phyloP scores from a whole-genome alignment of 345 rosid species.

The Atalantia buxifolia region DNA sequence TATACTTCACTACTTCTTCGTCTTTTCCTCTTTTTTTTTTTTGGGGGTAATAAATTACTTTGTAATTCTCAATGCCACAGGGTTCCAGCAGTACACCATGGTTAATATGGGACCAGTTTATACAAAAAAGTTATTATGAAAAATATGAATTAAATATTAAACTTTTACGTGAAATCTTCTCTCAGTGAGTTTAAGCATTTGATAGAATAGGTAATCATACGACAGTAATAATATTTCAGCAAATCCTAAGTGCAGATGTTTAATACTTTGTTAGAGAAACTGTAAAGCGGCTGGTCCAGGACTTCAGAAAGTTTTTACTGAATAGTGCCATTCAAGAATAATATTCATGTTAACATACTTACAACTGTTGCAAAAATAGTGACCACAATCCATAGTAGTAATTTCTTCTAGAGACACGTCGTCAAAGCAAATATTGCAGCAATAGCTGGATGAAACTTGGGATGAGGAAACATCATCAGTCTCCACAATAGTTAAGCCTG shows the following conservation, averaged over 20 bases:
- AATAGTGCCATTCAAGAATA: neutral
- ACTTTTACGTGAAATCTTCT: neutral
- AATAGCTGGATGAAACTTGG: neutral
- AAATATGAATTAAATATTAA: neutral
- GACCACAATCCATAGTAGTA: conserved; percentile 43
- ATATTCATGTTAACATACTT: conserved; percentile 8
- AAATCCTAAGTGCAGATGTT: neutral
- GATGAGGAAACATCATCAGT: neutral
- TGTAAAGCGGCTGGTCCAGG: neutral
- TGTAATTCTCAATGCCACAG: neutral
- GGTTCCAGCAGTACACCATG: neutral
- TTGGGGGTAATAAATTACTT: neutral
- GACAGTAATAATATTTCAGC: neutral
- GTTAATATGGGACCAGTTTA: neutral
- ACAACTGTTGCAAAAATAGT: conserved; percentile 42
- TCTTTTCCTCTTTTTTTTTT: neutral
- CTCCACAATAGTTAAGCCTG: conserved; percentile 24
- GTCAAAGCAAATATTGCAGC: conserved; percentile 37
- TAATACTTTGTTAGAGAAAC: neutral
- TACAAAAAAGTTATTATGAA: neutral
- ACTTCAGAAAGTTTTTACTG: neutral
- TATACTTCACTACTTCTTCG: neutral
- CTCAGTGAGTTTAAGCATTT: neutral
- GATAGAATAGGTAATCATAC: neutral
- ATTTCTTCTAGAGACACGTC: conserved; percentile 23